These are phyloP conservation scores for Malus hybrid DNA, from an alignment of 331 rosid genomes.

Conservation along the genomic window DNA sequence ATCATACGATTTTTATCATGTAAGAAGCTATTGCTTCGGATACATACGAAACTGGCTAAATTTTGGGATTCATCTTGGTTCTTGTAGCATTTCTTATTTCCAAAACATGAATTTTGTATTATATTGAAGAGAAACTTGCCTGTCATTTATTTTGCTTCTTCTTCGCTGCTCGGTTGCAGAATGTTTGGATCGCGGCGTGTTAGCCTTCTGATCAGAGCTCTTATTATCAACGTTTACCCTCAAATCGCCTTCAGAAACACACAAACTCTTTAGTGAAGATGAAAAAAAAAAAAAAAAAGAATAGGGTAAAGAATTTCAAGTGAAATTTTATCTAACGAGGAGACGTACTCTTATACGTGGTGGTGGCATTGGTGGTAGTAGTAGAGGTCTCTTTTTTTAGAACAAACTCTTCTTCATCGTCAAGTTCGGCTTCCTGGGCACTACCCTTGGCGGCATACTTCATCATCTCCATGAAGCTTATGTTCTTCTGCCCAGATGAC, in stretches of 20 bases:
- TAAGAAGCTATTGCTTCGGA: too few relatives aligned
- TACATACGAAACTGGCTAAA: too few relatives aligned
- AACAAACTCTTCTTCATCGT: constrained; percentile 52
- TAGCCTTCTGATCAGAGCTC: constrained; percentile 75
- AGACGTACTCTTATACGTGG: constrained; percentile 42
- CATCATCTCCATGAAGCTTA: constrained; percentile 86
- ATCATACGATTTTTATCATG: not conserved
- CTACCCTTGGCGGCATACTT: constrained; percentile 64
- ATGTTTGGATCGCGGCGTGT: constrained; percentile 96
- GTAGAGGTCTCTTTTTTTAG: constrained; percentile 60
- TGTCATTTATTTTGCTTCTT: constrained; percentile 94
- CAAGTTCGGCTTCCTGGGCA: constrained; percentile 61
- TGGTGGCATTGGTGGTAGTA: constrained; percentile 15
- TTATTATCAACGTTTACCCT: constrained; percentile 59
- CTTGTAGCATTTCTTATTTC: too few relatives aligned
- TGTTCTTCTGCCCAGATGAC: constrained; percentile 67
- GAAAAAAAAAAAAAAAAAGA: not conserved
- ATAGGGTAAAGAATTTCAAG: not conserved
- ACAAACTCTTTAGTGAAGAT: not conserved
- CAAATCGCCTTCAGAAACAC: constrained; percentile 36
- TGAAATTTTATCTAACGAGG: not conserved
- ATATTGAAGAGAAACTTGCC: constrained; percentile 38
- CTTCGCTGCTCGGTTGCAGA: constrained; percentile 98
- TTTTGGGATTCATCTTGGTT: too few relatives aligned
- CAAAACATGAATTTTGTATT: too few relatives aligned